Evolutionary conservation across 179 eudicot genomes (phyloP).

Genomic region (Actinidia arguta): DNA sequence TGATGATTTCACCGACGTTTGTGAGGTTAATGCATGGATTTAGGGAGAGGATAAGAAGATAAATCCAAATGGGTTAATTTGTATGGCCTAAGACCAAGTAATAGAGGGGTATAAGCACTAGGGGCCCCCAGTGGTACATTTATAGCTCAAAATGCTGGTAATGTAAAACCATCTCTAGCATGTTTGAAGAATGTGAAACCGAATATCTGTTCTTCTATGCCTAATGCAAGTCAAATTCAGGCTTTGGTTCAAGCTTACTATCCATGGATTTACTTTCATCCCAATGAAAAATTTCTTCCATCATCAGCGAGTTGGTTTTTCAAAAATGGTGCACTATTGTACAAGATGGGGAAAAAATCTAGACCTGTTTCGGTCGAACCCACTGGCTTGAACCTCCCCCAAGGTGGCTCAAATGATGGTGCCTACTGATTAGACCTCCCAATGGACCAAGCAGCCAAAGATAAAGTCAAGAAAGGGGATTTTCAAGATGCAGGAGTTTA

Average conservation of each 20-base stretch:
- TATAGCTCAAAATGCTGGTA: conserved; percentile 31
- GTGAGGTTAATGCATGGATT: conserved; percentile 43
- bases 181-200: conserved; percentile 61
- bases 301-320: conserved; percentile 74
- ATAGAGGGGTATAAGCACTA: conserved; percentile 49
- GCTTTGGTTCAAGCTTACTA: conserved; percentile 47
- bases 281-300: conserved; percentile 56
- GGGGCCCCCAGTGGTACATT: conserved; percentile 69
- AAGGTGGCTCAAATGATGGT: conserved; percentile 66
- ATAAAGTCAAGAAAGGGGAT: conserved; percentile 51
- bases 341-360: conserved; percentile 53
- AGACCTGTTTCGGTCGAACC: conserved; percentile 49
- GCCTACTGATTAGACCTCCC: conserved; percentile 76
- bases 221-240: conserved; percentile 45
- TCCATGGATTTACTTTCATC: conserved; percentile 66
- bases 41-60: conserved; percentile 47
- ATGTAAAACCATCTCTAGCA: conserved; percentile 15
- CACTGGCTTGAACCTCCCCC: conserved; percentile 68
- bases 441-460: conserved; percentile 27
- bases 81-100: conserved; percentile 53
- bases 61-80: conserved; percentile 37
- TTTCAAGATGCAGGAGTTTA: conserved; percentile 44
- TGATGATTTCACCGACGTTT: conserved; percentile 49
- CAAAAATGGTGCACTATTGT: conserved; percentile 56
- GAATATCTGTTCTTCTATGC: conserved; percentile 44